Base-by-base conservation (phyloP, 2,329 filamentous ascomycete species). In the Fusarium oligoseptatum region DNA sequence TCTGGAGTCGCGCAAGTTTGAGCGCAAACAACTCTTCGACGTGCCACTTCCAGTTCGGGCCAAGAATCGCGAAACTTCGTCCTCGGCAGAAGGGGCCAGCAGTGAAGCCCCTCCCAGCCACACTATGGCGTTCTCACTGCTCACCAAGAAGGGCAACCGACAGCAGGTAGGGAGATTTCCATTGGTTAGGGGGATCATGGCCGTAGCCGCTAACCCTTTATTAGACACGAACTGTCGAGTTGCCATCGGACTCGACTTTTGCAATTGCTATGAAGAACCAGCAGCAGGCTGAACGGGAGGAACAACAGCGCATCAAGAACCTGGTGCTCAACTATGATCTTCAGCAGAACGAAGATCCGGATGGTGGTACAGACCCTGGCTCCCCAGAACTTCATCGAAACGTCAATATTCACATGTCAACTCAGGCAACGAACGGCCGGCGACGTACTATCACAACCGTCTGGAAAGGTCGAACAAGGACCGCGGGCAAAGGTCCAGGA, bases 261-360 rank as follows among this genome's bases (percentile, higher is more conserved):
- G 97, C 97, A 7, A 90, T 98, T 75, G 97, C 97, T 50, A 97
- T 99, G 95, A 97, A 95, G 82, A 95, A 91, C 70, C 95, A 98
- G 85, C 95, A 98, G 81, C 94, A 97, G 84, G 96, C 95, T 3
- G 96, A 98, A 82, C 93, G 93, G 63, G 97, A 98, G 81, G 97
- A 99, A 83, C 96, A 99, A 83, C 95, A 98, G 83, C 94, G 97
- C 72, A 99, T 99, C 90, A 99, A 99, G 87, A 98, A 95, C 80
- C 88, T 99, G 55, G 97, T 99, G 64, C 87, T 99, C 77, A 98
- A 98, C 83, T 97, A 98, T 81, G 97, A 99, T 84, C 91, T 98
- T 81, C 92, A 94, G 61, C 95, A 97, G 79, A 92, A 87, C 77
- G 94, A 97, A 80, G 92, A 95, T 74, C 85, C 88, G 79, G 94